Base-by-base conservation (phyloP, 1,139 yeast species). In the Geotrichum reessii region DNA sequence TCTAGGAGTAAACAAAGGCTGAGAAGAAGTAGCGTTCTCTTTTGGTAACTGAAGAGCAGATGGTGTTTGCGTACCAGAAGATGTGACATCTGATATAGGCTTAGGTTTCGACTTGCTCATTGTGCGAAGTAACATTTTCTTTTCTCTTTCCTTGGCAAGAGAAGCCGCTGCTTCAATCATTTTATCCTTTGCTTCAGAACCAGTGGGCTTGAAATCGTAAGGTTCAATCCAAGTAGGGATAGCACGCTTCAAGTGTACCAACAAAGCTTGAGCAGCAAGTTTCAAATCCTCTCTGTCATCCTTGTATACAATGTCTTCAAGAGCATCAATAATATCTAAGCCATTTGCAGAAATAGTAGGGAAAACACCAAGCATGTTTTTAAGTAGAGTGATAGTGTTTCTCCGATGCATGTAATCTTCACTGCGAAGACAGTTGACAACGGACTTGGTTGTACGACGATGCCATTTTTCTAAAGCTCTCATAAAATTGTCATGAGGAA, bases 281-380 rank as follows among this genome's bases (percentile, higher is more conserved):
- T 84, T 87, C 67, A 92, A 79, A 71, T 92, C 98, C 59, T 88
- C 95, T 61, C 97, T 80, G 3, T 74, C 70, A 65, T 92, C 98
- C 1, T 72, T 70, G 2, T 69, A 64, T 11, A 82, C 71, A 44
- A 88, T 80, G 0, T 71, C 65, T 48, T 81, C 78, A 53, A 91
- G 75, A 5, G 79, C 74, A 21, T 73, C 75, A 4, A 79, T 73
- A 8, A 89, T 71, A 11, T 69, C 63, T 61, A 82, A 83, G 51
- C 93, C 86, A 59, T 88, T 95, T 47, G 81, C 83, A 57, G 83
- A 85, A 28, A 89, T 81, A 14, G 77, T 75, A 0, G 97, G 97
- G 68, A 84, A 89, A 8, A 81, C 79, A 1, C 81, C 79, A 37
- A 87, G 73, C 61, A 86, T 74, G 64, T 84, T 85, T 68, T 86